Evolutionary conservation across 345 rosid species (phyloP).

Genomic region (Pistacia vera): DNA sequence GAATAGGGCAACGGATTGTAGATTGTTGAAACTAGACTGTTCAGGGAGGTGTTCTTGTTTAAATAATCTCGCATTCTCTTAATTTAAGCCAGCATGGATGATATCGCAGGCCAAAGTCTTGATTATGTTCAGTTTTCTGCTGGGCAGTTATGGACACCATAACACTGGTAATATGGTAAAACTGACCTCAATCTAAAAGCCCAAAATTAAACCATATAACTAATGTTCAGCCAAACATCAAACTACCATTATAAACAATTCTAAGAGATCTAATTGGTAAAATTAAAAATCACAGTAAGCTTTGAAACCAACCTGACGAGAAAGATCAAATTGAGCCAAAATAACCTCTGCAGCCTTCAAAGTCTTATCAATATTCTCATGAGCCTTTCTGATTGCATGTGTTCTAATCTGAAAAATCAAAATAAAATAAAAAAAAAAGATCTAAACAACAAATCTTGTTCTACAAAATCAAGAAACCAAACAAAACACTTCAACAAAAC

Average conservation of each 20-base stretch:
- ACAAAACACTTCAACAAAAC: constrained; percentile 12
- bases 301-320: constrained; percentile 68
- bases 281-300: neutral
- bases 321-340: constrained; percentile 77
- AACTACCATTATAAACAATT: neutral
- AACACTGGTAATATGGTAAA: too few relatives aligned
- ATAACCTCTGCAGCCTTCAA: constrained; percentile 86
- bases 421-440: constrained; percentile 21
- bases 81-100: too few relatives aligned
- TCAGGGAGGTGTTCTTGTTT: too few relatives aligned
- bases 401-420: constrained; percentile 74
- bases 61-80: too few relatives aligned
- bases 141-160: too few relatives aligned
- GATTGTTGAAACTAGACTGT: too few relatives aligned
- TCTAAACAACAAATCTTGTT: constrained; percentile 16
- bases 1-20: too few relatives aligned
- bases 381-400: constrained; percentile 93
- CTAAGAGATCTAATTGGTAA: neutral
- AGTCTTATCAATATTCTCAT: constrained; percentile 94
- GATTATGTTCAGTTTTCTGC: too few relatives aligned
- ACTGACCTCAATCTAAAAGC: neutral
- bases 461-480: neutral
- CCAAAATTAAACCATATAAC: neutral
- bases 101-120: too few relatives aligned
- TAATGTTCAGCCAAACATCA: neutral